Evolutionary conservation across 257 asterid genomes (phyloP), one percentile per base, ranked within the genome.

Genomic region (Leonotis leonurus): DNA sequence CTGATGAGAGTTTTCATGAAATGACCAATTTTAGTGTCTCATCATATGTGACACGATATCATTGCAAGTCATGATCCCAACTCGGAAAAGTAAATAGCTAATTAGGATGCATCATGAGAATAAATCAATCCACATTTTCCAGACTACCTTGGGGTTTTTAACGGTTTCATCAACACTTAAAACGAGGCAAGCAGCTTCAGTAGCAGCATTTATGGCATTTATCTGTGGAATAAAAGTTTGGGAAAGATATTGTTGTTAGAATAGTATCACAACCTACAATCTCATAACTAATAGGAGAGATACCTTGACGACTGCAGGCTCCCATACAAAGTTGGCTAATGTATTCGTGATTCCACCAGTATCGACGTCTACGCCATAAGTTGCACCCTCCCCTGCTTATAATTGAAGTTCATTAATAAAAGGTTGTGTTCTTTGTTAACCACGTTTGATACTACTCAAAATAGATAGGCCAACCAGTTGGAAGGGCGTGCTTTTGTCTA

Each of bases 401-500:
- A 30, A 54, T 50, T 39, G 9, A 44, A 64, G 24, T 41, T 36
- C 39, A 14, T 49, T 45, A 72, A 61, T 18, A 69, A 37, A 5
- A 50, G 1, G 64, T 18, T 54, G n/a, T n/a, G n/a, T n/a, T n/a
- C n/a, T n/a, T n/a, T n/a, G n/a, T n/a, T n/a, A n/a, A n/a, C n/a
- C 8, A 33, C 6, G 59, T 41, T 60, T 6, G 27, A 40, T 17
- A 60, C 11, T 9, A 37, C 48, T 40, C 36, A 29, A 52, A 8
- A 8, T 46, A 63, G 14, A 59, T 68, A 67, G 59, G 69, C 80
- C 59, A 68, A 92, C 99, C 99, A 37, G 96, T 89, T 13, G 90
- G 84, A 69, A 89, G 84, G 11, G 99, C 97, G 9, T 92, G 99
- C 51, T 92, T 92, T 60, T 92, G 99, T 70, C 99, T 85, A 75